These are phyloP conservation scores for Schizonepeta tenuifolia DNA, from an alignment of 257 asterid genomes.

Conservation along the genomic window DNA sequence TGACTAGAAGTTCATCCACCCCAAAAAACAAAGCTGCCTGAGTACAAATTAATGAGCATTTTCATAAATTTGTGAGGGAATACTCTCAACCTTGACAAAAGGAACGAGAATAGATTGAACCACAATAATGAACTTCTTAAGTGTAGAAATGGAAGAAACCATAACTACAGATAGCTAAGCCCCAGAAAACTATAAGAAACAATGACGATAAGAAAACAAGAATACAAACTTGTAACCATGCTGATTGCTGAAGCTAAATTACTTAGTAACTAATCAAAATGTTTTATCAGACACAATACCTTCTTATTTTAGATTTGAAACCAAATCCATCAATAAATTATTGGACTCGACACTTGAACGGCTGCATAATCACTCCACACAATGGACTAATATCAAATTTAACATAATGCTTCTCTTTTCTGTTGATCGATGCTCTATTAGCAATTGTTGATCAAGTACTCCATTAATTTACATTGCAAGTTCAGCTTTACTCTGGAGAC, in stretches of 20 bases:
- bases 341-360: background rate
- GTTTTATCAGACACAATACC: background rate
- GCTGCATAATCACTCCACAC: slow-evolving; percentile 6
- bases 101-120: background rate
- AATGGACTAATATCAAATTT: slow-evolving; percentile 5
- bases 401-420: background rate
- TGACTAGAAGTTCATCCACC: slow-evolving; percentile 67
- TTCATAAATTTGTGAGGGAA: slow-evolving; percentile 24
- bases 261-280: slow-evolving; percentile 3
- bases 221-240: background rate
- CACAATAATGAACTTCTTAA: background rate
- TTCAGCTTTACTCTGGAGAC: background rate
- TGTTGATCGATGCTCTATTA: slow-evolving; percentile 20
- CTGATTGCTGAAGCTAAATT: background rate
- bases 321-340: background rate
- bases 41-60: slow-evolving; percentile 30
- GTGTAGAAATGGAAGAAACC: background rate
- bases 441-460: background rate
- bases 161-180: background rate
- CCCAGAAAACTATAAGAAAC: slow-evolving; percentile 3
- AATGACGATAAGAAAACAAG: slow-evolving; percentile 1
- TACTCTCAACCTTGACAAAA: slow-evolving; percentile 16
- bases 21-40: slow-evolving; percentile 92
- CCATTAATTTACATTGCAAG: slow-evolving; percentile 3
- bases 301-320: slow-evolving; percentile 8